Evolutionary conservation across 495 filamentous ascomycete species (phyloP).

Genomic region (Penicillium arizonense): DNA sequence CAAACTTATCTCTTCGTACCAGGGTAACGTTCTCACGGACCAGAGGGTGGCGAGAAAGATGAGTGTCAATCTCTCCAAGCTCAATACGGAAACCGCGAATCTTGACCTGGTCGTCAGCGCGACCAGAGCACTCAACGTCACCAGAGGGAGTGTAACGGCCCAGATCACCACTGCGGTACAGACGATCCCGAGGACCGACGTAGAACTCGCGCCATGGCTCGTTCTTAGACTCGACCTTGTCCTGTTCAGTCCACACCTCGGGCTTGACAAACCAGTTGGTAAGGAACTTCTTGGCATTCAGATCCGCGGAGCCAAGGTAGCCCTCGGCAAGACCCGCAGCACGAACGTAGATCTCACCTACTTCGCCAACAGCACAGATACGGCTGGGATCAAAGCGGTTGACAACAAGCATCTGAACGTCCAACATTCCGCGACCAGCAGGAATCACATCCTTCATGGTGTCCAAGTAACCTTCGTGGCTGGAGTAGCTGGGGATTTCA

Average conservation of each 20-base stretch:
- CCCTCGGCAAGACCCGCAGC: conserved; percentile 89
- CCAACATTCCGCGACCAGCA: conserved; percentile 84
- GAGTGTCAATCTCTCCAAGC: conserved; percentile 88
- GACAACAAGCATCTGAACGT: conserved; percentile 91
- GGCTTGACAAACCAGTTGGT: conserved; percentile 86
- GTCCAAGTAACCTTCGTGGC: conserved; percentile 67
- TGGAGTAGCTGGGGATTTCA: conserved; percentile 69
- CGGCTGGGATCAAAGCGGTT: conserved; percentile 70
- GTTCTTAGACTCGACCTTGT: conserved; percentile 44
- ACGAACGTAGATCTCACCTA: conserved; percentile 85
- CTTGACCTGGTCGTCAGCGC: conserved; percentile 90
- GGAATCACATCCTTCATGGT: conserved; percentile 77
- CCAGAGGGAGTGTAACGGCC: conserved; percentile 74
- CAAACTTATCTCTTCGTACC: conserved; percentile 81
- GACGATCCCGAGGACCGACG: conserved; percentile 78
- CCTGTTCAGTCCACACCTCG: conserved; percentile 65
- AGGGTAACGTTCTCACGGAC: conserved; percentile 87
- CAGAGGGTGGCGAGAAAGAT: conserved; percentile 73
- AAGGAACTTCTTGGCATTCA: conserved; percentile 80
- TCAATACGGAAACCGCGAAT: conserved; percentile 96
- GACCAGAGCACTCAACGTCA: conserved; percentile 70
- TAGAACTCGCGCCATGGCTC: conserved; percentile 76
- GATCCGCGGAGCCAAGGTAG: conserved; percentile 68
- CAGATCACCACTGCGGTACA: conserved; percentile 84
- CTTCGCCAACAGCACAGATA: conserved; percentile 77